Base-by-base conservation (phyloP, 495 filamentous ascomycete genomes). In the Penicillium argentinense region DNA sequence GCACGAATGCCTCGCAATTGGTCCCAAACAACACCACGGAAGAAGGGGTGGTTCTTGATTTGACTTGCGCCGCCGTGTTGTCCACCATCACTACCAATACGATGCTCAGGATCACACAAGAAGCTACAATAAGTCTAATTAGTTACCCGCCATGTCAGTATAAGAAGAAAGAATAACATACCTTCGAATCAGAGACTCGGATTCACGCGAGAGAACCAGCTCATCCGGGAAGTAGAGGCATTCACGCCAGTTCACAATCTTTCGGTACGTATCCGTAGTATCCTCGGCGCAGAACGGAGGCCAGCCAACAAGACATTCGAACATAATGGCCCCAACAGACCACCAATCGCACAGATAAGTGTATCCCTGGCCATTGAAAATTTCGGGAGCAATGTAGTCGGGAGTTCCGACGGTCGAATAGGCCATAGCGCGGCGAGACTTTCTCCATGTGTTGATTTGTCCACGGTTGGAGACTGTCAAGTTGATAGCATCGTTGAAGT, bases 301-400 rank as follows among this genome's bases (percentile, higher is more conserved):
- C 93, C 93, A 99, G 45, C 93, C 93, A 48, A 99, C 90, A 38
- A 97, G 80, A 73, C 93, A 99, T 66, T 99, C 93, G 57, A 97
- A 99, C 93, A 97, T 99, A 71, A 99, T 99, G 24, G 93, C 97
- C 47, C 93, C 93, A 23, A 99, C 78, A 25, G 86, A 91, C 93
- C 93, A 99, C 93, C 93, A 99, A 76, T 99, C 93, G 60, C 93
- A 99, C 59, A 92, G 85, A 56, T 89, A 95, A 30, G 87, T 85
- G 68, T 99, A 99, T 30, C 93, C 93, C 57, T 95, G 85, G 27
- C 93, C 91, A 22, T 86, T 90, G 71, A 99, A 99, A 53, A 99
- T 97, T 60, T 99, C 93, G 2, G 93, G 93, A 0, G 93, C 93
- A 64, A 98, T 98, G 63, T 99, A 99, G 66, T 99, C 93, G 6